Evolutionary conservation across 2,329 filamentous ascomycete genomes (phyloP).

Genomic region (Phialophora verrucosa): DNA sequence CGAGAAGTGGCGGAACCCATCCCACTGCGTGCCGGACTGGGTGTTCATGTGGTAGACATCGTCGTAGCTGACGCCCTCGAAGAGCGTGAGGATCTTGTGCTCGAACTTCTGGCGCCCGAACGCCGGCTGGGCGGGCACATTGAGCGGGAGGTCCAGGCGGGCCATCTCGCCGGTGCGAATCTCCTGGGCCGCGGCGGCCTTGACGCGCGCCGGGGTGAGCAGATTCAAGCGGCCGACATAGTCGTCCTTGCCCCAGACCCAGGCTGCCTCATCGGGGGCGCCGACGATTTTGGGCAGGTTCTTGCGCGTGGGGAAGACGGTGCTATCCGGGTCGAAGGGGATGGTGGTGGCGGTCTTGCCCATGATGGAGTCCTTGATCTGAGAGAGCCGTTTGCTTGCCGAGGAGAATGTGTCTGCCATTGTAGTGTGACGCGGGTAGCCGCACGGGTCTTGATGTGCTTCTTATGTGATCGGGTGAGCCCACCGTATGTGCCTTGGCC

Average conservation of each 20-base stretch:
- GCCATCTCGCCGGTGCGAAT: conserved; percentile 63
- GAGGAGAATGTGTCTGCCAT: conserved; percentile 33
- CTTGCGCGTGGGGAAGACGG: conserved; percentile 59
- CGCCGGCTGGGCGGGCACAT: conserved; percentile 58
- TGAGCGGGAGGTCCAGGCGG: conserved; percentile 61
- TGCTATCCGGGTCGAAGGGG: conserved; percentile 61
- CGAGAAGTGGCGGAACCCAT: conserved; percentile 56
- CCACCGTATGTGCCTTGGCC: background rate
- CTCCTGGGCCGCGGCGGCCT: conserved; percentile 56
- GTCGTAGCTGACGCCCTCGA: conserved; percentile 49
- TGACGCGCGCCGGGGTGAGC: conserved; percentile 61
- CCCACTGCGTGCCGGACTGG: conserved; percentile 58
- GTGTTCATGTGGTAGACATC: conserved; percentile 57
- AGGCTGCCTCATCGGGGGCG: conserved; percentile 62
- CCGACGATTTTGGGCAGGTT: conserved; percentile 59
- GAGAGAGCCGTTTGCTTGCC: conserved; percentile 45
- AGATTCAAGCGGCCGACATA: conserved; percentile 59
- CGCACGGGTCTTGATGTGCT: background rate
- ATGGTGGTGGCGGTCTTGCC: conserved; percentile 55
- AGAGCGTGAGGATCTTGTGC: conserved; percentile 58
- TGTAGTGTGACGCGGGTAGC: background rate
- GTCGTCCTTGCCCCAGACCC: conserved; percentile 64
- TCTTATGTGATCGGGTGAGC: background rate
- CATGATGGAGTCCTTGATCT: conserved; percentile 54
- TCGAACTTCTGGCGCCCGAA: conserved; percentile 60